These are phyloP conservation scores for Mychonastes homosphaera DNA, from an alignment of 139 green algal species.

Conservation along the genomic window DNA sequence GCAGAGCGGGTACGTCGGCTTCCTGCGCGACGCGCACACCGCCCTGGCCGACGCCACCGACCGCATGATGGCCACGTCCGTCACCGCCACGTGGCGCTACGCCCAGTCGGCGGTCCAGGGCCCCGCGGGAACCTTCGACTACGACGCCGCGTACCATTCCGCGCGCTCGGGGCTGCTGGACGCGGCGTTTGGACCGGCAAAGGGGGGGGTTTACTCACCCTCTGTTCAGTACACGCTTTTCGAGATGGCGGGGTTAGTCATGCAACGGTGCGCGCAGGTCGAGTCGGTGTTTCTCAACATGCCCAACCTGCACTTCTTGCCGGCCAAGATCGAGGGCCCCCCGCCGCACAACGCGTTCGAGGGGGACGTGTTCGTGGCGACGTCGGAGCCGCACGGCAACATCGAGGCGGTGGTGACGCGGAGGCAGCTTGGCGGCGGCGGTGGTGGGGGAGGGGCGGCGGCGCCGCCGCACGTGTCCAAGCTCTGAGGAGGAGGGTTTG, in stretches of 20 bases:
- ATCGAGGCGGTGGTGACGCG: slow-evolving; percentile 66
- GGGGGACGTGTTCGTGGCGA: slow-evolving; percentile 91
- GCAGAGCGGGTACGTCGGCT: slow-evolving; percentile 88
- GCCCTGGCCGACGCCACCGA: slow-evolving; percentile 72
- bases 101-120: slow-evolving; percentile 4
- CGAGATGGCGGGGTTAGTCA: slow-evolving; percentile 58
- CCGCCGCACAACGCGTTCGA: slow-evolving; percentile 73
- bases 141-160: slow-evolving; percentile 32
- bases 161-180: slow-evolving; percentile 30
- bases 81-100: slow-evolving; percentile 67
- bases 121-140: slow-evolving; percentile 20
- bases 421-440: too few relatives aligned
- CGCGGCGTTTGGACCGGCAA: slow-evolving; percentile 73
- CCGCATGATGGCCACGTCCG: slow-evolving; percentile 76
- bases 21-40: slow-evolving; percentile 80
- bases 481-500: too few relatives aligned
- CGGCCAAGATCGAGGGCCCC: slow-evolving; percentile 51
- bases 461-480: too few relatives aligned
- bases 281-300: slow-evolving; percentile 83
- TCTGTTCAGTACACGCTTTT: slow-evolving; percentile 88
- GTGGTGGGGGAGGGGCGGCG: too few relatives aligned
- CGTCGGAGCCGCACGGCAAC: slow-evolving; percentile 72
- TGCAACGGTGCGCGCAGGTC: slow-evolving; percentile 46
- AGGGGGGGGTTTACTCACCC: slow-evolving; percentile 74
- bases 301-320: slow-evolving; percentile 96